Evolutionary conservation across 306 rosid genomes (phyloP).

Genomic region (Astragalus membranaceus): DNA sequence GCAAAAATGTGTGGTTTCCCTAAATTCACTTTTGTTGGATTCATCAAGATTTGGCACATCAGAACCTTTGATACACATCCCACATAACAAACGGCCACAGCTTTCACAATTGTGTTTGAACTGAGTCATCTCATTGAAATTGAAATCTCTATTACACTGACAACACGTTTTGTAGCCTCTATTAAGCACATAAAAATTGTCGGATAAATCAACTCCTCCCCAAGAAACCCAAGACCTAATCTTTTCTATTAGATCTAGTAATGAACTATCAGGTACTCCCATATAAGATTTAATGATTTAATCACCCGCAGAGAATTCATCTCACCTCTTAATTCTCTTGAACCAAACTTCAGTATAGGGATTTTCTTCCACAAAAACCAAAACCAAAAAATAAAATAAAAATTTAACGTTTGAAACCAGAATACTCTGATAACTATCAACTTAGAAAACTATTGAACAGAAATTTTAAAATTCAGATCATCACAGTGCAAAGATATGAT

Average conservation of each 20-base stretch:
- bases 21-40: slow-evolving; percentile 29
- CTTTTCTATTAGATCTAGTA: slow-evolving; percentile 61
- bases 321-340: slow-evolving; percentile 12
- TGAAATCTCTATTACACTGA: slow-evolving; percentile 51
- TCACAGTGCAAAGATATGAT: too few relatives aligned
- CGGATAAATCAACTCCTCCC: slow-evolving; percentile 36
- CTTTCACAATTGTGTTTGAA: slow-evolving; percentile 49
- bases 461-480: too few relatives aligned
- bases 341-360: slow-evolving; percentile 22
- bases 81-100: slow-evolving; percentile 72
- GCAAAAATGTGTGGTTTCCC: slow-evolving; percentile 37
- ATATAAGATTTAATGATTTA: too few relatives aligned
- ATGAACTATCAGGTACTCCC: slow-evolving; percentile 91
- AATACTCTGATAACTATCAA: too few relatives aligned
- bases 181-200: slow-evolving; percentile 45
- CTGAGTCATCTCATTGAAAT: slow-evolving; percentile 21
- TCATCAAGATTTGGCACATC: slow-evolving; percentile 40
- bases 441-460: too few relatives aligned
- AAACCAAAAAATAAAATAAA: not conserved
- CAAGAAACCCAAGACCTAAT: slow-evolving; percentile 63
- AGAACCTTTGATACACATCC: slow-evolving; percentile 44
- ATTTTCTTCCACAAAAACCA: slow-evolving; percentile 30
- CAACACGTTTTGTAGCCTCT: slow-evolving; percentile 52
- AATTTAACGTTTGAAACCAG: slow-evolving; percentile 26
- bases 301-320: too few relatives aligned